A percentile compares a stretch with the other conserved stretches of the same genome.
These are phyloP conservation scores for Phaeotremella fagi DNA, from an alignment of 768 basidiomycete species.

Conservation along the genomic window DNA sequence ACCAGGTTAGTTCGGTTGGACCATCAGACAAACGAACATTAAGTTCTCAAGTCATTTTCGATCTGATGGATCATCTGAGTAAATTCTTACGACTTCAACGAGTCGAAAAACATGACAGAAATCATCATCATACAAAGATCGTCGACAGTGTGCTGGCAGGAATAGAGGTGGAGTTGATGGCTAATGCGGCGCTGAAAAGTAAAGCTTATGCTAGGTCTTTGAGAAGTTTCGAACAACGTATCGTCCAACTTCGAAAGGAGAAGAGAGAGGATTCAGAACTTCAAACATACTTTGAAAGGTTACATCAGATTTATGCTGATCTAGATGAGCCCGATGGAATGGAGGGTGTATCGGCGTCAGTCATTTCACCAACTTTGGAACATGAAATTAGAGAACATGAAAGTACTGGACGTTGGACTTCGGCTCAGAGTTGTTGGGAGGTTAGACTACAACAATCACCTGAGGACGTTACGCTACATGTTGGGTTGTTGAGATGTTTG, in stretches of 20 bases:
- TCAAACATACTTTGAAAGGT: slow-evolving; percentile 71
- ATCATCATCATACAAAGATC: slow-evolving; percentile 52
- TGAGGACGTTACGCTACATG: slow-evolving; percentile 78
- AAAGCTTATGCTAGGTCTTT: slow-evolving; percentile 89
- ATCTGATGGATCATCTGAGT: slow-evolving; percentile 88
- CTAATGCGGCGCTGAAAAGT: slow-evolving; percentile 87
- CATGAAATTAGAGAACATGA: slow-evolving; percentile 98
- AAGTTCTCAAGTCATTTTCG: slow-evolving; percentile 96
- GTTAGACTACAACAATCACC: slow-evolving; percentile 84
- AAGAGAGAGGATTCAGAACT: slow-evolving; percentile 53
- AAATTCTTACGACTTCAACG: slow-evolving; percentile 77
- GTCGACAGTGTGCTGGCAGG: slow-evolving; percentile 77
- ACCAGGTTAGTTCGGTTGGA: slow-evolving; percentile 68
- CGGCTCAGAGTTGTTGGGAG: slow-evolving; percentile 99
- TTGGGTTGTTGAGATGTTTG: slow-evolving; percentile 84
- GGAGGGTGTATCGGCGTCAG: slow-evolving; percentile 89
- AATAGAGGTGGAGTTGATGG: slow-evolving; percentile 83
- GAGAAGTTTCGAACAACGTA: slow-evolving; percentile 88
- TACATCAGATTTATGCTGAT: slow-evolving; percentile 94
- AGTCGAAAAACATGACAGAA: slow-evolving; percentile 55
- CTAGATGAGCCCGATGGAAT: slow-evolving; percentile 98
- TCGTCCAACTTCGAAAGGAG: slow-evolving; percentile 54
- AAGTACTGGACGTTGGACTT: slow-evolving; percentile 93
- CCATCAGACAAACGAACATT: slow-evolving; percentile 74
- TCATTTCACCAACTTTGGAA: slow-evolving; percentile 82